Percentiles rank a stretch among this genome's conserved stretches.
Conservation (phyloP, 1,284 basidiomycete genomes). For the Ceratobasidium sp. region DNA sequence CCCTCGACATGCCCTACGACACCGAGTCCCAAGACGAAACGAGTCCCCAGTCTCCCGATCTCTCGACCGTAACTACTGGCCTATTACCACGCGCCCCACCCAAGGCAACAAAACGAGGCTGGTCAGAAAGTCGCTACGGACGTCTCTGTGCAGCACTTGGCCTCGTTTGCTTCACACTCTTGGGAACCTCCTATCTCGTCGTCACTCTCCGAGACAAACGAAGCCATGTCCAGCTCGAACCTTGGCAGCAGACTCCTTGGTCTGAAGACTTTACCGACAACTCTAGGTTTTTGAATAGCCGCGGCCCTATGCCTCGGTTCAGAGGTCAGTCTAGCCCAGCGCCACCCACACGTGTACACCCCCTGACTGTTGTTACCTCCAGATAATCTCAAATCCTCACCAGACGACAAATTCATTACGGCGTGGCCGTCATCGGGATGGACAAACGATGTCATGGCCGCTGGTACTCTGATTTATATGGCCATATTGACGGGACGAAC, state of each 20-base stretch:
- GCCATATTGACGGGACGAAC: slow-evolving; percentile 69
- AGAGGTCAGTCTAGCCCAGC: slow-evolving; percentile 9
- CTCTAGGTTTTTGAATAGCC: not conserved
- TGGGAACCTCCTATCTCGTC: slow-evolving; percentile 11
- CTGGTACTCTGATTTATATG: slow-evolving; percentile 77
- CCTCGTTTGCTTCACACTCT: not conserved
- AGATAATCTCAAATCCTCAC: slow-evolving; percentile 20
- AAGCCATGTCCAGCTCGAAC: not conserved
- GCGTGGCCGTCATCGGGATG: slow-evolving; percentile 44
- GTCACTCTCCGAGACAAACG: not conserved
- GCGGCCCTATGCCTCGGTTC: slow-evolving; percentile 14
- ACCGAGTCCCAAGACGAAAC: slow-evolving; percentile 11
- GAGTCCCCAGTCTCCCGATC: slow-evolving; percentile 24
- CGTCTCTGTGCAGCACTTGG: slow-evolving; percentile 12
- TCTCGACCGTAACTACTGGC: not conserved
- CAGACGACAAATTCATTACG: slow-evolving; percentile 33
- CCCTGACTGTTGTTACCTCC: too few species aligned
- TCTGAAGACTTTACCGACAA: slow-evolving; percentile 8
- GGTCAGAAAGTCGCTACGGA: slow-evolving; percentile 16
- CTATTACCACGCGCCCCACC: not conserved
- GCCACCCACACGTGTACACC: not conserved
- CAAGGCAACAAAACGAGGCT: slow-evolving; percentile 1
- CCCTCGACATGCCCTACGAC: slow-evolving; percentile 1
- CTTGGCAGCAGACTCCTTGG: not conserved
- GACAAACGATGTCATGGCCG: slow-evolving; percentile 55